Conservation (phyloP, 2,329 filamentous ascomycete species). For the Pochonia chlamydosporia region DNA sequence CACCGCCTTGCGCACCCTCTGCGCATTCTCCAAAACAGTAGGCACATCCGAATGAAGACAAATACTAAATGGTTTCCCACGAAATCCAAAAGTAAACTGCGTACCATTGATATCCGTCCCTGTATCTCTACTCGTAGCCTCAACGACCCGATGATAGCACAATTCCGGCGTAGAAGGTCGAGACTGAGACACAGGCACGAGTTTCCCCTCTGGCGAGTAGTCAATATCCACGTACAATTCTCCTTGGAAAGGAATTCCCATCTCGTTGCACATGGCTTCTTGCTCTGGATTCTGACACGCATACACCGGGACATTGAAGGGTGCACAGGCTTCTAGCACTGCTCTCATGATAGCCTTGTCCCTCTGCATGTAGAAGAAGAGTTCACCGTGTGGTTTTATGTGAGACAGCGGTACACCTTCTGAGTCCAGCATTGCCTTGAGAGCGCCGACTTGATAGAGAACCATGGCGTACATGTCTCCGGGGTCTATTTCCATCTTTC, state of each 20-base stretch:
- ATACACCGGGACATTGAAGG: conserved; percentile 20
- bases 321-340: conserved; percentile 19
- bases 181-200: conserved; percentile 10
- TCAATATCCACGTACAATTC: conserved; percentile 19
- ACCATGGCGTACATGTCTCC: conserved; percentile 52
- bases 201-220: conserved; percentile 10
- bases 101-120: conserved; percentile 2
- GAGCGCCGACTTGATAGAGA: conserved; percentile 58
- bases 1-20: conserved; percentile 6
- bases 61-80: conserved; percentile 7
- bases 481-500: conserved; percentile 52
- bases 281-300: conserved; percentile 15
- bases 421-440: conserved; percentile 52
- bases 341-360: conserved; percentile 20
- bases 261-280: conserved; percentile 13
- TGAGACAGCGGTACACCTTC: conserved; percentile 53
- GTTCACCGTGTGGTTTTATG: conserved; percentile 32
- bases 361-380: conserved; percentile 7
- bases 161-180: conserved; percentile 7
- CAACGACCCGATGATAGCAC: conserved; percentile 7
- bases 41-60: conserved; percentile 10
- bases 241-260: conserved; percentile 11
- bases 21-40: conserved; percentile 6
- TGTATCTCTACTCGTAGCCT: neutral
- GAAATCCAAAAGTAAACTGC: conserved; percentile 3